These are phyloP conservation scores for Colletotrichum liriopes DNA, from an alignment of 2,329 filamentous ascomycete genomes.

Conservation along the genomic window DNA sequence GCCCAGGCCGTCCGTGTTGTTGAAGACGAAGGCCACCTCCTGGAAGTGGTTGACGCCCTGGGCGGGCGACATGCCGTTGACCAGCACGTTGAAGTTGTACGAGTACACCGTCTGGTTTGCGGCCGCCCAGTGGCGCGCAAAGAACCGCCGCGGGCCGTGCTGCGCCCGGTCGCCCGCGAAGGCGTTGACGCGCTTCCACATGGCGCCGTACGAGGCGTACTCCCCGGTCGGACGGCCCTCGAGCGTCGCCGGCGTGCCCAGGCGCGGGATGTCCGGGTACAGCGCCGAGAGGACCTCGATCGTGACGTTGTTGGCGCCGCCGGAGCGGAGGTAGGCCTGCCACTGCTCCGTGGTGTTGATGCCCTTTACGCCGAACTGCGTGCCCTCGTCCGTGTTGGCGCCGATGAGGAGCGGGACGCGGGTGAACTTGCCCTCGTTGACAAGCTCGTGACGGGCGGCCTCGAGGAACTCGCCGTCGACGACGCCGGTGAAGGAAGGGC, in stretches of 20 bases:
- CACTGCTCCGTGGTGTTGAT: constrained; percentile 72
- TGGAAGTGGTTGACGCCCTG: constrained; percentile 50
- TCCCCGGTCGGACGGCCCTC: constrained; percentile 48
- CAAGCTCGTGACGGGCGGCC: constrained; percentile 62
- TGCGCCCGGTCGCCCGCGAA: constrained; percentile 70
- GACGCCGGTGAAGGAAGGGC: constrained; percentile 45
- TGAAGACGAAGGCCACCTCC: constrained; percentile 60
- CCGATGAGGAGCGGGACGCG: constrained; percentile 76
- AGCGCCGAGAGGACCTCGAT: constrained; percentile 57
- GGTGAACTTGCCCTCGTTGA: constrained; percentile 72
- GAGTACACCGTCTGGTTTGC: constrained; percentile 68
- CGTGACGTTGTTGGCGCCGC: constrained; percentile 46
- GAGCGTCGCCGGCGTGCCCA: constrained; percentile 63
- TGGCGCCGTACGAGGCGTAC: constrained; percentile 54
- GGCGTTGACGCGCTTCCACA: constrained; percentile 70
- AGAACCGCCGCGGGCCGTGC: constrained; percentile 68
- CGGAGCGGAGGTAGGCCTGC: constrained; percentile 53
- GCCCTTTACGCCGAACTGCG: constrained; percentile 66
- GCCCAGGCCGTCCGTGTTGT: constrained; percentile 65
- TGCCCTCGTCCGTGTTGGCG: constrained; percentile 76
- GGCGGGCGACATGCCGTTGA: constrained; percentile 41
- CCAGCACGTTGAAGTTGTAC: constrained; percentile 62
- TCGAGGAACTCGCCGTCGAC: constrained; percentile 61
- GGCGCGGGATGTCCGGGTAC: constrained; percentile 66
- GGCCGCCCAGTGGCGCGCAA: constrained; percentile 66